Evolutionary conservation across 1,284 basidiomycete genomes (phyloP), one percentile per base, ranked within the genome.

Genomic region (Sanguinoderma infundibulare): DNA sequence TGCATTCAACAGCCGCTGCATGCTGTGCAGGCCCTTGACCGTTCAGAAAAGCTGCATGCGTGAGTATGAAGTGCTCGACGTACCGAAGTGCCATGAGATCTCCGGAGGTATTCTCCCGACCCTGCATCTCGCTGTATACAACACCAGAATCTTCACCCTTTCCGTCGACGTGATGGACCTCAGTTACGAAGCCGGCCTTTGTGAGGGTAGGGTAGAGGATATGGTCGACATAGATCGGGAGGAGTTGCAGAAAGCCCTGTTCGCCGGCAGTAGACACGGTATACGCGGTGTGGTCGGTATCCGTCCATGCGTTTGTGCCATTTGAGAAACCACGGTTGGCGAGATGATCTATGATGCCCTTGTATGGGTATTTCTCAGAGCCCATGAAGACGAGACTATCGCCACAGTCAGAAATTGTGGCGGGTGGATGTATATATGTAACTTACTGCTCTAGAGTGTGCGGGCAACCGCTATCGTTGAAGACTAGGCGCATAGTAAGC

Each of bases 81-180:
- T 69, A 95, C 94, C 86, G 79, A 47, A 97, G 83, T 53, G 90
- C 87, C 92, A 98, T 96, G 44, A 98, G 80, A 78, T 98, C 95
- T 14, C 87, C 89, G 0, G 92, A 87, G 5, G 92, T 94, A 72
- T 98, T 98, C 79, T 99, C 92, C 52, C 97, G 85, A 0, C 95
- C 98, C 79, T 99, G 97, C 98, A 99, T 99, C 79, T 97, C 94
- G 69, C 91, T 94, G 75, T 96, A 98, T 30, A 99, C 98, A 2
- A 99, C 98, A 50, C 98, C 98, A 10, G 94, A 93, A 72, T 99
- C 89, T 70, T 97, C 88, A 5, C 95, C 97, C 71, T 94, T 87
- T 10, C 85, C 85, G 75, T 98, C 93, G 70, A 98, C 89, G 75
- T 98, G 96, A 74, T 96, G 94, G 17, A 96, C 92, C 81, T 99